Evolutionary conservation across 495 filamentous ascomycete genomes (phyloP).

Genomic region (Hyaloscypha hepaticicola): DNA sequence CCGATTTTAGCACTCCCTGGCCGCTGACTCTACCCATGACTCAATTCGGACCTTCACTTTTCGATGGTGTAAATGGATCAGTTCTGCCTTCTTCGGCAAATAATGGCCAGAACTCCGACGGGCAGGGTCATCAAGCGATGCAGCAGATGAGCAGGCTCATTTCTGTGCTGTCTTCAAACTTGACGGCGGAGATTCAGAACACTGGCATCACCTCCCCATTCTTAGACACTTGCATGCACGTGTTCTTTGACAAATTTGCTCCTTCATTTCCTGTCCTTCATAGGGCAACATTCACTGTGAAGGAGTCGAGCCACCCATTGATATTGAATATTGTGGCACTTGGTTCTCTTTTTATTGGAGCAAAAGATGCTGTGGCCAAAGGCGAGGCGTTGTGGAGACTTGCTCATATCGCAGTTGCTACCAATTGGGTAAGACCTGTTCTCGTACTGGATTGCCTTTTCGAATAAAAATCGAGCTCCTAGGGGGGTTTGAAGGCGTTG

Average conservation of each 20-base stretch:
- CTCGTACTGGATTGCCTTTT: too few relatives aligned
- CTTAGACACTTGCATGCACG: slow-evolving; percentile 18
- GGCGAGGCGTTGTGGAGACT: slow-evolving; percentile 15
- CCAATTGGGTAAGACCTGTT: too few relatives aligned
- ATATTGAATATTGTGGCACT: slow-evolving; percentile 21
- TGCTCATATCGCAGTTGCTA: slow-evolving; percentile 18
- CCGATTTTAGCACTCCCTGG: slow-evolving; percentile 5
- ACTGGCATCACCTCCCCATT: slow-evolving; percentile 15
- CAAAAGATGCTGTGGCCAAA: slow-evolving; percentile 14
- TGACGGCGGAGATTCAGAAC: slow-evolving; percentile 14
- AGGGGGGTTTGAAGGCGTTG: too few relatives aligned
- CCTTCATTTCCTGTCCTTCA: slow-evolving; percentile 16
- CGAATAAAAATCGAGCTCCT: too few relatives aligned
- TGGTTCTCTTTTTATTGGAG: slow-evolving; percentile 14
- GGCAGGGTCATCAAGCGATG: slow-evolving; percentile 19
- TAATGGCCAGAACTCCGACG: background rate
- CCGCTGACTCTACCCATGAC: background rate
- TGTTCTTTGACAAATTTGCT: slow-evolving; percentile 18
- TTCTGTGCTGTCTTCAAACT: slow-evolving; percentile 4
- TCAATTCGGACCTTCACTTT: background rate
- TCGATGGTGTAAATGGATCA: background rate
- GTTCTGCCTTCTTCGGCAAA: background rate
- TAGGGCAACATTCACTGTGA: slow-evolving; percentile 7
- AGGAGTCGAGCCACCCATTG: slow-evolving; percentile 17
- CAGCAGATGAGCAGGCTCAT: slow-evolving; percentile 18